phyloP scores from a whole-genome alignment of 164 flowering plant species.

The Nymphaea colorata region DNA sequence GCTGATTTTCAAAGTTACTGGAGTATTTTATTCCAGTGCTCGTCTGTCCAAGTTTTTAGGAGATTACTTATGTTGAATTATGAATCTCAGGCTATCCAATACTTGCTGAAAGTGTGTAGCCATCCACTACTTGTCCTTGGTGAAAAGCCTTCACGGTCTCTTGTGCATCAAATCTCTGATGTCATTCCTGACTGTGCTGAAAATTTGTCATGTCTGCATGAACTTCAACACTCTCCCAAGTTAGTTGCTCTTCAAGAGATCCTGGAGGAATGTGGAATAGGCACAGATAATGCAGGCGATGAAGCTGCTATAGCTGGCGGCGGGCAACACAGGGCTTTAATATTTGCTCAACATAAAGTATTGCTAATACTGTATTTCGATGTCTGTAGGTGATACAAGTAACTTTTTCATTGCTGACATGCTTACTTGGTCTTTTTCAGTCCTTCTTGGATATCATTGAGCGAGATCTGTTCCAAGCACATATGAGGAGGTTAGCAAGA shows the following conservation, averaged over 20 bases:
- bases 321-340: slow-evolving; percentile 92
- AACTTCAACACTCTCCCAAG: slow-evolving; percentile 84
- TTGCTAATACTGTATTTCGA: neutral
- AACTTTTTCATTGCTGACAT: neutral
- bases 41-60: neutral
- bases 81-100: slow-evolving; percentile 73
- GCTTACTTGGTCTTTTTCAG: slow-evolving; percentile 29
- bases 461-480: slow-evolving; percentile 74
- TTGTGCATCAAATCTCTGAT: slow-evolving; percentile 32
- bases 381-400: slow-evolving; percentile 1
- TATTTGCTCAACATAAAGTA: slow-evolving; percentile 97
- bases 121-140: slow-evolving; percentile 95
- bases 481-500: slow-evolving; percentile 64
- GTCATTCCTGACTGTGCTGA: slow-evolving; percentile 43
- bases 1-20: neutral
- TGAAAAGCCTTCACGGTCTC: slow-evolving; percentile 48
- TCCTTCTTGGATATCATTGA: slow-evolving; percentile 91
- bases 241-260: slow-evolving; percentile 93
- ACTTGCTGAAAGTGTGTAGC: slow-evolving; percentile 96
- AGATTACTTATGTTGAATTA: neutral
- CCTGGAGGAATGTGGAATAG: slow-evolving; percentile 98
- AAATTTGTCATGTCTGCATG: slow-evolving; percentile 64
- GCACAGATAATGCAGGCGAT: slow-evolving; percentile 60
- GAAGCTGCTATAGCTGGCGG: slow-evolving; percentile 36
- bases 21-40: neutral